Conservation (phyloP, 495 filamentous ascomycete species). For the Talaromyces thailandensis region DNA sequence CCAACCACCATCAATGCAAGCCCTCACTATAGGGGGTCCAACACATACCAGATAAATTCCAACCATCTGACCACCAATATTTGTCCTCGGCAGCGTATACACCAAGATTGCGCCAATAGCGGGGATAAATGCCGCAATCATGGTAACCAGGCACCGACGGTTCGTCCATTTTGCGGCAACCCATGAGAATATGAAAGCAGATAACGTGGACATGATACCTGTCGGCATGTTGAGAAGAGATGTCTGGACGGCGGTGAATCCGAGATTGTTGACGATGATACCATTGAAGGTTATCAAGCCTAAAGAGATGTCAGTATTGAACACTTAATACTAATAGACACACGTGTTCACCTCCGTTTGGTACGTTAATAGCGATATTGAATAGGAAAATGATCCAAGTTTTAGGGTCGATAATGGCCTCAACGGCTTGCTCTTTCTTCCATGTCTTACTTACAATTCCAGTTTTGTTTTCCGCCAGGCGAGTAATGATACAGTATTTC, state of each 20-base stretch:
- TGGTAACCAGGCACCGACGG: conserved; percentile 24
- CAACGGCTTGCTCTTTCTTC: conserved; percentile 37
- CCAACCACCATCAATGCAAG: not conserved
- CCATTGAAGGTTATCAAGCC: conserved; percentile 26
- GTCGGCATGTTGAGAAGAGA: conserved; percentile 26
- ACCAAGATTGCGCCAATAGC: conserved; percentile 26
- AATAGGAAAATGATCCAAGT: conserved; percentile 19
- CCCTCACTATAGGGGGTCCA: not conserved
- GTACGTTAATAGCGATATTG: conserved; percentile 18
- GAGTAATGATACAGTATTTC: conserved; percentile 35
- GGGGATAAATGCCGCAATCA: conserved; percentile 20
- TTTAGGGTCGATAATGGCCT: conserved; percentile 33
- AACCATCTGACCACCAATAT: conserved; percentile 25
- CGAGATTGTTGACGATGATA: conserved; percentile 28
- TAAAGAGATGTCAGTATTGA: not conserved
- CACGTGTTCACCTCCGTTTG: conserved; percentile 14
- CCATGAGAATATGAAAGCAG: conserved; percentile 24
- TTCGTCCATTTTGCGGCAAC: conserved; percentile 25
- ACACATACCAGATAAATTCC: conserved; percentile 23
- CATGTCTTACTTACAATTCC: conserved; percentile 45
- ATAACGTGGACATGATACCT: conserved; percentile 20
- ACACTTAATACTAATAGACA: too few species aligned
- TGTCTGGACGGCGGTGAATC: conserved; percentile 20
- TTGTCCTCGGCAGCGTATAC: conserved; percentile 23
- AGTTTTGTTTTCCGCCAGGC: conserved; percentile 40